Conservation (phyloP, 2,329 filamentous ascomycete genomes). For the Sclerotinia minor region DNA sequence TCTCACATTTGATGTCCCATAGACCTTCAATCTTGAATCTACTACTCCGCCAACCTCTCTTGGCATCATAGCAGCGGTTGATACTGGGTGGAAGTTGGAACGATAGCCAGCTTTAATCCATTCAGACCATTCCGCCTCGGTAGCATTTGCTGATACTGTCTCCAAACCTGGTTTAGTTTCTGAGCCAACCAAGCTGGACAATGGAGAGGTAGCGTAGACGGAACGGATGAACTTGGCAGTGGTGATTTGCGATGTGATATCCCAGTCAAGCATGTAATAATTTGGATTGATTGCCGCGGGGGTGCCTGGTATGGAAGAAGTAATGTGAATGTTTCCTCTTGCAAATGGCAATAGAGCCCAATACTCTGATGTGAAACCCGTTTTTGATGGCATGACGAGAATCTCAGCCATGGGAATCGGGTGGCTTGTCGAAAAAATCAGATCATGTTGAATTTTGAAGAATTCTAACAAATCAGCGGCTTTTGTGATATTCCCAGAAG, state of each 20-base stretch:
- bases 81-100: conserved; percentile 29
- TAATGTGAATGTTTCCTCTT: conserved; percentile 57
- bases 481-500: conserved; percentile 45
- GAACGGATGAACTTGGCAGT: conserved; percentile 9
- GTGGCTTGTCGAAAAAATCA: conserved; percentile 40
- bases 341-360: conserved; percentile 51
- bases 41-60: conserved; percentile 31
- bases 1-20: conserved; percentile 29
- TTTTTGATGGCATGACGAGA: conserved; percentile 50
- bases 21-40: conserved; percentile 30
- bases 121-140: conserved; percentile 19
- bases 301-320: conserved; percentile 42
- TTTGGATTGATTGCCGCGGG: conserved; percentile 52
- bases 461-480: conserved; percentile 11
- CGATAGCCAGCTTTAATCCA: conserved; percentile 22
- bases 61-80: conserved; percentile 32
- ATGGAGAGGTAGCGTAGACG: background rate
- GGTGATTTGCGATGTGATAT: background rate
- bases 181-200: background rate
- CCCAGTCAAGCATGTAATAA: conserved; percentile 39
- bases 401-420: conserved; percentile 51
- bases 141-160: conserved; percentile 20
- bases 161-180: conserved; percentile 26
- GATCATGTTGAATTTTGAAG: conserved; percentile 22
- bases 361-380: conserved; percentile 30